Evolutionary conservation across 1,284 basidiomycete genomes (phyloP).

Genomic region (Pisolithus thermaeus): DNA sequence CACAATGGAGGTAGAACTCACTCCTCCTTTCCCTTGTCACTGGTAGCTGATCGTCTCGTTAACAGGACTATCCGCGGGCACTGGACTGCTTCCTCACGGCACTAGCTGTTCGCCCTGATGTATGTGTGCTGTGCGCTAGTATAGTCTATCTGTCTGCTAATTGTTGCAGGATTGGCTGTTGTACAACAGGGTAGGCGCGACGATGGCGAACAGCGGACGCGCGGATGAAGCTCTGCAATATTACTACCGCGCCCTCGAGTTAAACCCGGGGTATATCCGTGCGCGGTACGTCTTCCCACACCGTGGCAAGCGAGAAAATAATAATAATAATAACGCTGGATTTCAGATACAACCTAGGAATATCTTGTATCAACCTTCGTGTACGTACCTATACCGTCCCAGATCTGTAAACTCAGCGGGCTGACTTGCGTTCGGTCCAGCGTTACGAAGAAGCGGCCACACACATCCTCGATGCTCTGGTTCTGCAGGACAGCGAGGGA

Average conservation of each 20-base stretch:
- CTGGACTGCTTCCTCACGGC: slow-evolving; percentile 94
- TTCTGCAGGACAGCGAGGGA: slow-evolving; percentile 79
- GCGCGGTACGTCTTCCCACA: slow-evolving; percentile 51
- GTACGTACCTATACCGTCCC: slow-evolving; percentile 38
- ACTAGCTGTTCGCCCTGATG: slow-evolving; percentile 81
- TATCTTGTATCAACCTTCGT: slow-evolving; percentile 82
- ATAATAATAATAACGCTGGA: slow-evolving; percentile 1
- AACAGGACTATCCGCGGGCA: slow-evolving; percentile 83
- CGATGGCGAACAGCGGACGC: slow-evolving; percentile 87
- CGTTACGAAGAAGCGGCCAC: slow-evolving; percentile 80
- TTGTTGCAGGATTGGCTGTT: slow-evolving; percentile 82
- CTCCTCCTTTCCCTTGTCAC: background rate
- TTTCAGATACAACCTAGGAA: slow-evolving; percentile 82
- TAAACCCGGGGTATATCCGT: slow-evolving; percentile 92
- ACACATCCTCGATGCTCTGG: slow-evolving; percentile 80
- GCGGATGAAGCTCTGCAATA: slow-evolving; percentile 83
- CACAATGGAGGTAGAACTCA: slow-evolving; percentile 66
- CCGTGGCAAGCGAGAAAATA: slow-evolving; percentile 10
- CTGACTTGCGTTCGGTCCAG: slow-evolving; percentile 30
- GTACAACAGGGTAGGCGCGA: slow-evolving; percentile 95
- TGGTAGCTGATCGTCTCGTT: slow-evolving; percentile 1
- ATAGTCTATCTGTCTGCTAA: background rate
- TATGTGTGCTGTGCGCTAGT: slow-evolving; percentile 33
- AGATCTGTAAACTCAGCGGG: background rate
- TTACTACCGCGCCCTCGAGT: slow-evolving; percentile 84